Percentiles rank a stretch among this genome's conserved stretches.
phyloP scores from a whole-genome alignment of 2,329 filamentous ascomycete genomes.

The Ophiostoma angusticollis region DNA sequence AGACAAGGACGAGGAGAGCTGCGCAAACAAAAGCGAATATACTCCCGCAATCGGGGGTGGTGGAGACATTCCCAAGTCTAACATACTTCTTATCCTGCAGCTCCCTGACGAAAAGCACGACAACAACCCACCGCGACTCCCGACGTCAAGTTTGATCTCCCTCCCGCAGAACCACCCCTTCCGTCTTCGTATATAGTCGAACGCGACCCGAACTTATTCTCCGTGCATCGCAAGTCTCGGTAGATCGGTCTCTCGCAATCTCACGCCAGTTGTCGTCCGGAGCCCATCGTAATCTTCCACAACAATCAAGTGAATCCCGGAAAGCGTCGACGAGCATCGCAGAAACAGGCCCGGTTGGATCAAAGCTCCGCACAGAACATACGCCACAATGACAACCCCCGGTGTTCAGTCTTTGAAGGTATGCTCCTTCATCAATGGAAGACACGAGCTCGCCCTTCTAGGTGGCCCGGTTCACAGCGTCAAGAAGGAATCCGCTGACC shows the following conservation, averaged over 20 bases:
- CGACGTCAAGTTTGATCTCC: slow-evolving; percentile 6
- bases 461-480: too few species aligned
- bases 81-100: slow-evolving; percentile 4
- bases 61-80: too few species aligned
- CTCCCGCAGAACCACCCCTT: neutral
- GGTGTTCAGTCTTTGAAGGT: slow-evolving; percentile 90
- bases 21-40: too few species aligned
- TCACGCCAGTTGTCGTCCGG: neutral
- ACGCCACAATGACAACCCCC: slow-evolving; percentile 59
- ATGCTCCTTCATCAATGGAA: slow-evolving; percentile 17
- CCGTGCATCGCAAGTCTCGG: neutral
- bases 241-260: neutral
- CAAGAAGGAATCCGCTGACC: neutral
- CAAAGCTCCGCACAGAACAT: neutral
- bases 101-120: slow-evolving; percentile 2
- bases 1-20: too few species aligned
- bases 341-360: too few species aligned
- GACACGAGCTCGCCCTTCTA: neutral
- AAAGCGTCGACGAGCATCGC: too few species aligned
- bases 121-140: neutral
- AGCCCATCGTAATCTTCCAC: neutral
- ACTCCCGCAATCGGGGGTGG: too few species aligned
- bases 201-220: neutral
- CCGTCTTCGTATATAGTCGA: neutral
- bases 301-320: too few species aligned